These are phyloP conservation scores for Suillus fuscotomentosus DNA, from an alignment of 768 basidiomycete genomes.

Conservation along the genomic window DNA sequence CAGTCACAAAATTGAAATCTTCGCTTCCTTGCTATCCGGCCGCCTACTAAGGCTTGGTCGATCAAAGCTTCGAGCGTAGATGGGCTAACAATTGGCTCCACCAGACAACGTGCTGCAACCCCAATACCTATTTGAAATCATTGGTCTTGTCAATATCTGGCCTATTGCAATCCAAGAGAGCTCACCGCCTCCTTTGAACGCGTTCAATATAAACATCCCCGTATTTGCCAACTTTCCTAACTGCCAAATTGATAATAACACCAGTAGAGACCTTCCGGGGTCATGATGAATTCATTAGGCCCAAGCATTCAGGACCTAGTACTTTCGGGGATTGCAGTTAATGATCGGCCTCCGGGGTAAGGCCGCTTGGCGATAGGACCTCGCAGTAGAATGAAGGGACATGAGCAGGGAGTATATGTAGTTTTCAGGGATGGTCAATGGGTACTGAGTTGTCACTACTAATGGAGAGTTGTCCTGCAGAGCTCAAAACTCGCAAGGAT, in stretches of 20 bases:
- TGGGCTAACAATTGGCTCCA: background rate
- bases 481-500: background rate
- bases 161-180: background rate
- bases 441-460: background rate
- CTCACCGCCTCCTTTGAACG: background rate
- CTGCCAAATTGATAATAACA: background rate
- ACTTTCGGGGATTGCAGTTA: background rate
- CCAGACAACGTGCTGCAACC: background rate
- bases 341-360: background rate
- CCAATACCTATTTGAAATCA: background rate
- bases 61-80: background rate
- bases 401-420: background rate
- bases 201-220: background rate
- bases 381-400: background rate
- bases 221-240: background rate
- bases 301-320: background rate
- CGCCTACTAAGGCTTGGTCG: background rate
- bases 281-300: background rate
- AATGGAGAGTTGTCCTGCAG: background rate
- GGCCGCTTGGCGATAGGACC: background rate
- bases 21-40: background rate
- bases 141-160: background rate
- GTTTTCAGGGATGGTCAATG: background rate
- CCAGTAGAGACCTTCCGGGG: no score
- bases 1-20: background rate